Conservation (phyloP, 2,329 filamentous ascomycete genomes). For the Thielaviopsis euricoi region DNA sequence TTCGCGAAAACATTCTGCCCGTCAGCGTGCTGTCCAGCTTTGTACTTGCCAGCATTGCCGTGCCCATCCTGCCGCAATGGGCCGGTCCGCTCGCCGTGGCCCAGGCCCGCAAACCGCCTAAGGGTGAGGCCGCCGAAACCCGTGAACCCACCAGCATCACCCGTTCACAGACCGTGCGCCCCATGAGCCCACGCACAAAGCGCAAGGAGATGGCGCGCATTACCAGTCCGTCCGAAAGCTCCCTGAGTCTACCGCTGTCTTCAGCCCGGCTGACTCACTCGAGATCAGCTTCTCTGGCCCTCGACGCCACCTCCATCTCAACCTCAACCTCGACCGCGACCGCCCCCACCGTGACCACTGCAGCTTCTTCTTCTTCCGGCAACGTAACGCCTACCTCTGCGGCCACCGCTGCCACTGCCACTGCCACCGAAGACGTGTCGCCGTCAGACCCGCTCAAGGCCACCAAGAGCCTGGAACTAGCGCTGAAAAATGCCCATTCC, state of each 20-base stretch:
- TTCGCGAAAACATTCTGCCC: conserved; percentile 65
- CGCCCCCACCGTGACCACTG: not conserved
- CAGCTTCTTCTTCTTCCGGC: not conserved
- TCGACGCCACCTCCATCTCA: not conserved
- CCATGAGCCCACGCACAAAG: conserved; percentile 32
- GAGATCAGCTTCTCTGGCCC: conserved; percentile 10
- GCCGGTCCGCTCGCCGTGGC: conserved; percentile 68
- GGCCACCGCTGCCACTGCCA: not conserved
- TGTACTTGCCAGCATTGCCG: conserved; percentile 58
- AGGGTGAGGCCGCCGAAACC: conserved; percentile 30
- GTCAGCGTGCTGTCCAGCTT: conserved; percentile 70
- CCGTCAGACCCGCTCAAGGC: conserved; percentile 19
- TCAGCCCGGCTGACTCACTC: not conserved
- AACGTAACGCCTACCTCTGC: conserved; percentile 1
- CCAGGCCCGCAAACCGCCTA: conserved; percentile 55
- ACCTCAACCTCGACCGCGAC: not conserved
- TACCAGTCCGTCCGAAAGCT: conserved; percentile 8
- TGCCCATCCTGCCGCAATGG: conserved; percentile 60
- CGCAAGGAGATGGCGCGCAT: conserved; percentile 18
- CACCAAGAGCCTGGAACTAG: conserved; percentile 34
- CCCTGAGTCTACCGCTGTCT: not conserved
- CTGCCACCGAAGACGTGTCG: not conserved
- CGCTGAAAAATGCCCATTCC: conserved; percentile 40
- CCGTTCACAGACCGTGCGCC: conserved; percentile 52
- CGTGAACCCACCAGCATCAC: conserved; percentile 29